Conservation (phyloP, 2,329 filamentous ascomycete species). For the Dactylonectria estremocensis region DNA sequence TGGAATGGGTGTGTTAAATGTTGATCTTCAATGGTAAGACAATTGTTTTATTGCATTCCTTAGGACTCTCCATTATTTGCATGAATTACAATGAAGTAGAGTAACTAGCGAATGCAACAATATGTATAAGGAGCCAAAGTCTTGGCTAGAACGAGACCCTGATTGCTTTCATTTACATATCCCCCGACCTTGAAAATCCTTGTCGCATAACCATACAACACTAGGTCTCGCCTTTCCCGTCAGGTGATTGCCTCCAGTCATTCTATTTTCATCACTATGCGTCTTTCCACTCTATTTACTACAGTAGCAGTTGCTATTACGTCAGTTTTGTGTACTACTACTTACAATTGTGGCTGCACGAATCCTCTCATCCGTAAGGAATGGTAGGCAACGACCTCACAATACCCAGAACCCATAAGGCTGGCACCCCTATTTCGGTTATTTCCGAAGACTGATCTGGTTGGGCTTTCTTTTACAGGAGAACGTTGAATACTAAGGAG, state of each 20-base stretch:
- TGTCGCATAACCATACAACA: neutral
- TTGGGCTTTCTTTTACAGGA: constrained; percentile 23
- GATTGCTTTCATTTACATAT: neutral
- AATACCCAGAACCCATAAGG: neutral
- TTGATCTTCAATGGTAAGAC: neutral
- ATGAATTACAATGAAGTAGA: too few relatives aligned
- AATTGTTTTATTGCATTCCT: neutral
- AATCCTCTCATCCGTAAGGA: too few relatives aligned
- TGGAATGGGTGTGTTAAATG: neutral
- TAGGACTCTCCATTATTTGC: neutral
- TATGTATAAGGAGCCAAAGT: neutral
- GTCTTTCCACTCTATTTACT: neutral
- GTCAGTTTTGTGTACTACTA: neutral
- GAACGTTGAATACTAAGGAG: constrained; percentile 32
- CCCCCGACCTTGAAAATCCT: neutral
- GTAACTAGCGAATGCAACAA: neutral
- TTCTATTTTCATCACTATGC: neutral
- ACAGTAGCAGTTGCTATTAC: neutral
- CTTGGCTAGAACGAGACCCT: neutral
- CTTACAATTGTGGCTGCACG: neutral
- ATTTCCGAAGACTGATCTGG: neutral
- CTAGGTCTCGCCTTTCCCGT: neutral
- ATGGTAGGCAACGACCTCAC: too few relatives aligned
- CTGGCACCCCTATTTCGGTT: neutral
- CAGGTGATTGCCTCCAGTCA: neutral